phyloP scores from a whole-genome alignment of 164 flowering plant species.

The Dillenia suffruticosa region DNA sequence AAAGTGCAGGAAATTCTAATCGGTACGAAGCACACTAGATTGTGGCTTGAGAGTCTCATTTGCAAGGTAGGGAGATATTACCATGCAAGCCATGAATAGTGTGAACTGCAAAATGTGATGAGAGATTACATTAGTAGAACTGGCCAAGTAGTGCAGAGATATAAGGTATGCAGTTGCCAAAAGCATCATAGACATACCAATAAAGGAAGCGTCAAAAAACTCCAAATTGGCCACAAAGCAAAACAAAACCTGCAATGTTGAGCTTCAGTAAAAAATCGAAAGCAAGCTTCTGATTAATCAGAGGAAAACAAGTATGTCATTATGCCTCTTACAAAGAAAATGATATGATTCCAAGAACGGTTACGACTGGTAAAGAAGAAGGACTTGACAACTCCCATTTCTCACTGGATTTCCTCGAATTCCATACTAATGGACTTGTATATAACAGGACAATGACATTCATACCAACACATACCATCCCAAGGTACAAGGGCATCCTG shows the following conservation, averaged over 20 bases:
- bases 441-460: constrained; percentile 47
- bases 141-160: background rate
- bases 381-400: constrained; percentile 61
- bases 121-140: background rate
- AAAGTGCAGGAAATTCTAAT: constrained; percentile 27
- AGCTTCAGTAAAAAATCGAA: constrained; percentile 14
- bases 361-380: constrained; percentile 54
- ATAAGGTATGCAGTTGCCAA: background rate
- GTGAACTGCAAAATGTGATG: constrained; percentile 64
- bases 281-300: background rate
- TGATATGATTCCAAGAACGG: constrained; percentile 61
- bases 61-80: constrained; percentile 45
- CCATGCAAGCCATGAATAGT: constrained; percentile 78
- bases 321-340: constrained; percentile 70
- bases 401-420: constrained; percentile 53
- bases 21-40: constrained; percentile 46
- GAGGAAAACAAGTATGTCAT: background rate
- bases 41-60: constrained; percentile 41
- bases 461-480: constrained; percentile 50
- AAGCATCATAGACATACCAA: constrained; percentile 42
- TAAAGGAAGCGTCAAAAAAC: constrained; percentile 84
- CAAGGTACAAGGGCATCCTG: constrained; percentile 79
- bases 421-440: constrained; percentile 51
- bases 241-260: constrained; percentile 54
- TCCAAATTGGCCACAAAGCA: constrained; percentile 96